Evolutionary conservation across 2,329 filamentous ascomycete species (phyloP), one percentile per base, ranked within the genome.

Genomic region (Alternaria arborescens): DNA sequence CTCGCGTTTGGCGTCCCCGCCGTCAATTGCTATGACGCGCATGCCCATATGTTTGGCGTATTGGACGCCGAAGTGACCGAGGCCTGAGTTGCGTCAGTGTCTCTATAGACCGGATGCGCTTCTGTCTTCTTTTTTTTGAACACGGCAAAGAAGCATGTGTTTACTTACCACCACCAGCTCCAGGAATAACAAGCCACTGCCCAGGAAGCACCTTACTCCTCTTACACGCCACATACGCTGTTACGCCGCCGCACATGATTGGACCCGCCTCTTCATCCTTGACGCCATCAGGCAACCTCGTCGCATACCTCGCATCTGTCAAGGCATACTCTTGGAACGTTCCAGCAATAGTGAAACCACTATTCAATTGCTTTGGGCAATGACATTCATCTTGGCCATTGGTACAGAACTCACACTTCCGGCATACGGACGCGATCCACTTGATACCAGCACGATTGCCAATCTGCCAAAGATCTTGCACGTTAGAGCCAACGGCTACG

Each of bases 361-460:
- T 95, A 41, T 97, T 86, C 32, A 86, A 80, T 28, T 91, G 76
- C 66, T 82, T 77, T 1, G 77, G 69, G 65, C 81, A 83, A 64
- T 79, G 80, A n/a, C 60, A 82, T 71, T 83, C 81, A 38, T 71
- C 74, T 24, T 82, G 82, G 3, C 88, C 85, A 75, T 90, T 79
- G 71, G 81, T 88, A 83, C 94, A 97, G 85, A 91, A 96, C 69
- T 88, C 85, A 82, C 94, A 97, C 65, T 84, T 80, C 61, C 95
- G 84, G 80, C 94, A 97, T 40, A 91, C 89, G 66, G 91, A 91
- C 78, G 97, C 94, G 75, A 97, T 84, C 93, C 93, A 97, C 84
- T 83, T 80, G 58, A 80, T 73, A 6, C 85, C 85, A 2, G 80
- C 85, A 24, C 85, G 77, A 62, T 87, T 83, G 5, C 86, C 85